Percentiles rank a stretch among this genome's conserved stretches.
These are phyloP conservation scores for Flueggea neowawraea DNA, from an alignment of 441 rosid species.

Conservation along the genomic window DNA sequence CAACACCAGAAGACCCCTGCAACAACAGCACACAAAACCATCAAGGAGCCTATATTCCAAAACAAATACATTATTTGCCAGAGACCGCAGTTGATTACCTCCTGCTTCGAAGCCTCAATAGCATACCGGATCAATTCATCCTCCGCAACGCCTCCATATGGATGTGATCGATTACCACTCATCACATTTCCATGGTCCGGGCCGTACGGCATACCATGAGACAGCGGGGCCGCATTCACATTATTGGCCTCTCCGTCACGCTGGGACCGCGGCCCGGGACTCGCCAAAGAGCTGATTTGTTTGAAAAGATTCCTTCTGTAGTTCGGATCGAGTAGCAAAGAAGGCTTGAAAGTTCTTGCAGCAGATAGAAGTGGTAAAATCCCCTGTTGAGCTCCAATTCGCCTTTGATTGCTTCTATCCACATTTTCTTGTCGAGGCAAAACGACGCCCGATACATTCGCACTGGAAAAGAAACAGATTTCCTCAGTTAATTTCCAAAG, in stretches of 20 bases:
- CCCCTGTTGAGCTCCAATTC: constrained; percentile 29
- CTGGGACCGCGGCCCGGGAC: constrained; percentile 18
- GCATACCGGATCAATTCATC: constrained; percentile 76
- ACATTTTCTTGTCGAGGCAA: constrained; percentile 20
- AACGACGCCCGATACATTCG: neutral
- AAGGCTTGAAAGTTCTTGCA: constrained; percentile 70
- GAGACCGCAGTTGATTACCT: constrained; percentile 23
- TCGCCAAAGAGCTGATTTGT: constrained; percentile 48
- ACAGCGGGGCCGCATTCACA: constrained; percentile 24
- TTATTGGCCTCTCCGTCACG: constrained; percentile 31
- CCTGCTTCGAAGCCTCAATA: constrained; percentile 73
- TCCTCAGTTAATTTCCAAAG: neutral
- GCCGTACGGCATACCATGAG: constrained; percentile 35
- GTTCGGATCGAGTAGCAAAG: constrained; percentile 63
- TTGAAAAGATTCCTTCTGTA: constrained; percentile 59
- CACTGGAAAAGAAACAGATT: neutral
- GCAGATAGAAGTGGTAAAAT: constrained; percentile 55
- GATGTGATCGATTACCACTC: constrained; percentile 23
- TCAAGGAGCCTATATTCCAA: too few species aligned
- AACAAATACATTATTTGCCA: too few species aligned
- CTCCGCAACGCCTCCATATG: constrained; percentile 38
- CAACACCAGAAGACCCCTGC: constrained; percentile 40
- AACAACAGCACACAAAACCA: constrained; percentile 10
- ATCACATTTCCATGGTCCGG: constrained; percentile 22
- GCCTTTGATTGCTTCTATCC: constrained; percentile 32